Percentiles rank a stretch among this genome's conserved stretches.
Conservation (phyloP, 1,284 basidiomycete genomes). For the Bjerkandera adusta region DNA sequence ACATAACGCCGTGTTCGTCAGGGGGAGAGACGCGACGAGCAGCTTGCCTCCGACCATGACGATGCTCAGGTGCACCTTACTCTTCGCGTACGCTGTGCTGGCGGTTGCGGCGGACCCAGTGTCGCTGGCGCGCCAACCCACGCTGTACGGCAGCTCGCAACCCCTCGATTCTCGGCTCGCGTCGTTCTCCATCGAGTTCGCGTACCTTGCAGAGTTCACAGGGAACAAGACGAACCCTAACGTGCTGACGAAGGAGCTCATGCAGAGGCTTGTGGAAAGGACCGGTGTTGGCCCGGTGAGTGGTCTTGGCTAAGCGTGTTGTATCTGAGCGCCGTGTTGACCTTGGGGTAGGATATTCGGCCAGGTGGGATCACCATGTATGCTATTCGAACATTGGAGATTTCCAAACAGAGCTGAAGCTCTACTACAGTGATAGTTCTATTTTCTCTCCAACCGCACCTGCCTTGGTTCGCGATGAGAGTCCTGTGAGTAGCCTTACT, state of each 20-base stretch:
- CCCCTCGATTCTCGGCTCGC: slow-evolving; percentile 29
- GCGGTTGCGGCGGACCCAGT: no score
- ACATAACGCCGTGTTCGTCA: no score
- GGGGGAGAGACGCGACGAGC: no score
- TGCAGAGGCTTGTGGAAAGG: slow-evolving; percentile 32
- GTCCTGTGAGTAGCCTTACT: slow-evolving; percentile 18
- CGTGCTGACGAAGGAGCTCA: slow-evolving; percentile 28
- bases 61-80: no score
- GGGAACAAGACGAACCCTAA: slow-evolving; percentile 34
- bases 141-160: no score
- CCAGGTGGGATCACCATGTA: slow-evolving; percentile 37
- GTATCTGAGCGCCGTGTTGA: neutral
- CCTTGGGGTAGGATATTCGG: slow-evolving; percentile 21
- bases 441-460: slow-evolving; percentile 28
- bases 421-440: slow-evolving; percentile 29
- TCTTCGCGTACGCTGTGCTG: no score
- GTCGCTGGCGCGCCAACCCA: no score
- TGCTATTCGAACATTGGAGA: neutral
- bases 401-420: neutral
- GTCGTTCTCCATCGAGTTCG: slow-evolving; percentile 34
- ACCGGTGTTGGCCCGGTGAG: slow-evolving; percentile 30
- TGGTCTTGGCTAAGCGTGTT: neutral
- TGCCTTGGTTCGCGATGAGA: slow-evolving; percentile 27
- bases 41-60: no score
- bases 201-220: slow-evolving; percentile 31